Conservation (phyloP, 257 asterid genomes). For the Solanum etuberosum region DNA sequence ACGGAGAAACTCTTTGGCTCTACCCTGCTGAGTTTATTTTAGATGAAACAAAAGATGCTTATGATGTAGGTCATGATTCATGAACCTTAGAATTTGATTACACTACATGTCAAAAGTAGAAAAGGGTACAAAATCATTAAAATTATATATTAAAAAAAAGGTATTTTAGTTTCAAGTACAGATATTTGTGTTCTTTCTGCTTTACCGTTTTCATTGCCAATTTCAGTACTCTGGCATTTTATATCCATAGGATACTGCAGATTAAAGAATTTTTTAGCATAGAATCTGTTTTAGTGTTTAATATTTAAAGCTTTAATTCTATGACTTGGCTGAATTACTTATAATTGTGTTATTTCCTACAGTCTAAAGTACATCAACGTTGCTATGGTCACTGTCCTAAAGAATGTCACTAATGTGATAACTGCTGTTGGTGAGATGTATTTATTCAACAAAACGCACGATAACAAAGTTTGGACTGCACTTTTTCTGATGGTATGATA, state of each 20-base stretch:
- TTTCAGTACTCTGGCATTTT: background rate
- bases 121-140: background rate
- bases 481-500: slow-evolving; percentile 83
- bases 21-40: background rate
- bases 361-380: slow-evolving; percentile 86
- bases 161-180: background rate
- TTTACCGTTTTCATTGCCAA: background rate
- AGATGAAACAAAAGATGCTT: background rate
- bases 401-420: slow-evolving; percentile 93
- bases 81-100: background rate
- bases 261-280: background rate
- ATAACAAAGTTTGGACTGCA: slow-evolving; percentile 89
- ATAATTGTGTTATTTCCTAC: slow-evolving; percentile 15
- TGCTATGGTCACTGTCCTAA: slow-evolving; percentile 98
- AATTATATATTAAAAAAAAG: background rate
- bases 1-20: background rate
- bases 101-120: background rate
- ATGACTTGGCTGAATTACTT: background rate
- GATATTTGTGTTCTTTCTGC: background rate
- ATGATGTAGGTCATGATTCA: background rate
- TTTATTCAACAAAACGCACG: slow-evolving; percentile 84
- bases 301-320: background rate
- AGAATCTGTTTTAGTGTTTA: background rate
- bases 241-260: background rate
- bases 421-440: slow-evolving; percentile 98